Evolutionary conservation across 345 rosid species (phyloP).

Genomic region (Pistacia vera): DNA sequence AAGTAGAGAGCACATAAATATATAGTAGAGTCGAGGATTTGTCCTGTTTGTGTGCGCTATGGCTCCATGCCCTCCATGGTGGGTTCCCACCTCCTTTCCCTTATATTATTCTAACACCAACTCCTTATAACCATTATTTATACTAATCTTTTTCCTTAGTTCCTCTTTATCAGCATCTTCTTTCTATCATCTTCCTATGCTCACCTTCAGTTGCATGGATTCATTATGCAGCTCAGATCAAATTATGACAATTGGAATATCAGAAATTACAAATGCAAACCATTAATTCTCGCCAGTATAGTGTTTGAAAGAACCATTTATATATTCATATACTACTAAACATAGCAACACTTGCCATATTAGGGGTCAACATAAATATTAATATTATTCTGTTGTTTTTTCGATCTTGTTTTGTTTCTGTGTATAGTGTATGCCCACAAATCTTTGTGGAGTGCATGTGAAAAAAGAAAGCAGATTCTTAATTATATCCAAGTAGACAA

Average conservation of each 20-base stretch:
- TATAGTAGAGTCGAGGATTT: constrained; percentile 46
- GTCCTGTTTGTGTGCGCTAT: constrained; percentile 18
- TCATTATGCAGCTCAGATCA: constrained; percentile 18
- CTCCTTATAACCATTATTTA: constrained; percentile 20
- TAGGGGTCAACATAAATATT: not conserved
- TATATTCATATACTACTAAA: not conserved
- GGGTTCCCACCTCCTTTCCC: constrained; percentile 43
- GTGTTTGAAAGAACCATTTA: no score
- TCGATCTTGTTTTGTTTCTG: not conserved
- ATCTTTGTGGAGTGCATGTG: no score
- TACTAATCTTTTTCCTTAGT: constrained; percentile 18
- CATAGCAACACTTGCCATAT: not conserved
- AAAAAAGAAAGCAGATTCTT: constrained; percentile 5
- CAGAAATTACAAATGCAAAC: not conserved
- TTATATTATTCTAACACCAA: constrained; percentile 37
- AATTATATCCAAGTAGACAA: constrained; percentile 14
- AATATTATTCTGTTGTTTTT: not conserved
- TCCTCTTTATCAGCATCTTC: constrained; percentile 18
- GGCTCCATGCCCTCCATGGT: constrained; percentile 29
- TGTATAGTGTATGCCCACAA: not conserved
- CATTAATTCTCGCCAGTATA: not conserved
- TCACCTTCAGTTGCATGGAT: constrained; percentile 9
- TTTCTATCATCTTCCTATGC: not conserved
- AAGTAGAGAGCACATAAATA: constrained; percentile 50
- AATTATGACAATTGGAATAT: constrained; percentile 7